These are phyloP conservation scores for Trifolium subterraneum DNA, from an alignment of 306 rosid species.

Conservation along the genomic window DNA sequence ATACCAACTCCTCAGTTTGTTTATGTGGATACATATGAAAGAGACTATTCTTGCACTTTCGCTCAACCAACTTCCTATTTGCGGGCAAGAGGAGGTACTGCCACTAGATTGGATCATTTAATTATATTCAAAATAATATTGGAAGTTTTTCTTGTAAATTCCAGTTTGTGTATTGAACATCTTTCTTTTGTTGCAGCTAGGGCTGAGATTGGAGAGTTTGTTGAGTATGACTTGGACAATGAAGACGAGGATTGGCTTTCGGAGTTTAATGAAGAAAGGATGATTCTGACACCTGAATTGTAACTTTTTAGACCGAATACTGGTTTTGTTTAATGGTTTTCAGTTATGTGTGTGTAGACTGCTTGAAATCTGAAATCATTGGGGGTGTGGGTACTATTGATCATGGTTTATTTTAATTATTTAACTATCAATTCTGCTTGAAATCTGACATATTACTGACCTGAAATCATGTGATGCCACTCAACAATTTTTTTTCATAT, in stretches of 20 bases:
- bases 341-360: background rate
- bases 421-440: slow-evolving; percentile 26
- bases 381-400: background rate
- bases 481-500: background rate
- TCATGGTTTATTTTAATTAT: slow-evolving; percentile 29
- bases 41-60: slow-evolving; percentile 89
- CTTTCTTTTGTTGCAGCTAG: slow-evolving; percentile 62
- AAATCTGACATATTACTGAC: slow-evolving; percentile 24
- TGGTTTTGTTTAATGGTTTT: slow-evolving; percentile 25
- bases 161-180: slow-evolving; percentile 29
- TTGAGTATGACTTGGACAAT: slow-evolving; percentile 93
- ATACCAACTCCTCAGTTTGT: slow-evolving; percentile 94
- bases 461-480: slow-evolving; percentile 25
- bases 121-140: slow-evolving; percentile 34
- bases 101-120: slow-evolving; percentile 25
- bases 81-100: slow-evolving; percentile 90
- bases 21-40: slow-evolving; percentile 87
- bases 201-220: slow-evolving; percentile 95
- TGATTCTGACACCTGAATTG: slow-evolving; percentile 70
- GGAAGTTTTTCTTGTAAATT: slow-evolving; percentile 30
- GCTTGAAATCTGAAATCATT: slow-evolving; percentile 31
- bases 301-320: slow-evolving; percentile 37
- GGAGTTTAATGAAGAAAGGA: slow-evolving; percentile 70
- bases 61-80: slow-evolving; percentile 84
- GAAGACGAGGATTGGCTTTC: slow-evolving; percentile 96